These are phyloP conservation scores for Bruguiera sexangula DNA, from an alignment of 345 rosid species.

Conservation along the genomic window DNA sequence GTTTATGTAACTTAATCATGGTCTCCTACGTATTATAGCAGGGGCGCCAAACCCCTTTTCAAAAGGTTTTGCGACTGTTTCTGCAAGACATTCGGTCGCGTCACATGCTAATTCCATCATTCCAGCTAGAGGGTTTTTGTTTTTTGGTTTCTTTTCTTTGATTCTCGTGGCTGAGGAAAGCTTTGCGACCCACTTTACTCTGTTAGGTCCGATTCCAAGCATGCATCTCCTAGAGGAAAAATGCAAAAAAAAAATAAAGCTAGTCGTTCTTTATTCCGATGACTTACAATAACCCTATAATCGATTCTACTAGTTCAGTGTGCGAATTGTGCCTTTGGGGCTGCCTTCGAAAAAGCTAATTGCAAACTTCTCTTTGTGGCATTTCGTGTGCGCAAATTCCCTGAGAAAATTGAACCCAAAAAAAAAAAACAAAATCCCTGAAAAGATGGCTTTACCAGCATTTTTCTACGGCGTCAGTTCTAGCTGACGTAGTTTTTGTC, in stretches of 20 bases:
- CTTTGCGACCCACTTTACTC: too few relatives aligned
- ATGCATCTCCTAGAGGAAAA: too few relatives aligned
- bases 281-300: background rate
- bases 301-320: background rate
- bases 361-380: background rate
- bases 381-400: background rate
- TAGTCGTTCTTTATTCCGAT: too few relatives aligned
- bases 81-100: constrained; percentile 6
- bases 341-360: background rate
- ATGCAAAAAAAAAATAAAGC: too few relatives aligned
- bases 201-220: too few relatives aligned
- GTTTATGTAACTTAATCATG: constrained; percentile 1
- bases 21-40: background rate
- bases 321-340: background rate
- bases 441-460: background rate
- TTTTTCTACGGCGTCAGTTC: background rate
- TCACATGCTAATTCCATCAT: constrained; percentile 23
- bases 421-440: too few relatives aligned
- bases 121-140: constrained; percentile 12
- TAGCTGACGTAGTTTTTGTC: too few relatives aligned
- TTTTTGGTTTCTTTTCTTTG: background rate
- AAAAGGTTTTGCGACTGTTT: constrained; percentile 14
- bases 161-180: too few relatives aligned
- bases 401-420: background rate
- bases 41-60: constrained; percentile 5